Percentiles rank a stretch among this genome's conserved stretches.
These are phyloP conservation scores for Lactarius tabidus DNA, from an alignment of 768 basidiomycete species.

Conservation along the genomic window DNA sequence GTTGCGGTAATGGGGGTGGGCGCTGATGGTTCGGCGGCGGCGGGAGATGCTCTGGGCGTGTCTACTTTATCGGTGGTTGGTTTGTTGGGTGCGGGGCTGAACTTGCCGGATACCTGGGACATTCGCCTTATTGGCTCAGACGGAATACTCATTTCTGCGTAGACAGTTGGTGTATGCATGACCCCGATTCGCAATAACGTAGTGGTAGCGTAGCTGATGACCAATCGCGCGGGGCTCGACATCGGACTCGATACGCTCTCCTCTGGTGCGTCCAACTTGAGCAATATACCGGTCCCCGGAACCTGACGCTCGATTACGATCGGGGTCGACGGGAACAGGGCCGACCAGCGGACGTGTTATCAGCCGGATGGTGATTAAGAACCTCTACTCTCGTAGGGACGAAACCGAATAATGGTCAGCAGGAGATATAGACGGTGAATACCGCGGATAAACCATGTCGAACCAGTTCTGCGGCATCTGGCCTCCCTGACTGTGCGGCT, in stretches of 20 bases:
- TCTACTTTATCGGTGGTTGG: neutral
- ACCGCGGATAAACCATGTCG: constrained; percentile 7
- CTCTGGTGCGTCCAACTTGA: neutral
- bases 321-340: constrained; percentile 17
- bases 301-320: constrained; percentile 1
- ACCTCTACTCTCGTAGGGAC: constrained; percentile 2
- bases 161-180: no score
- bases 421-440: neutral
- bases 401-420: neutral
- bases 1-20: neutral
- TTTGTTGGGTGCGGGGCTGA: neutral
- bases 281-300: neutral
- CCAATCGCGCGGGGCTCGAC: constrained; percentile 6
- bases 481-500: neutral
- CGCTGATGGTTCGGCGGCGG: no score
- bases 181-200: neutral
- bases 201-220: constrained; percentile 13
- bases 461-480: neutral
- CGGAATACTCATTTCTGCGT: no score
- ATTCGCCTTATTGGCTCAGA: constrained; percentile 14
- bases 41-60: neutral
- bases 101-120: constrained; percentile 1
- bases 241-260: constrained; percentile 9
- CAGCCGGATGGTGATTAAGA: neutral
- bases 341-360: constrained; percentile 3